Evolutionary conservation across 176 grass and related monocot genomes (phyloP).

Genomic region (Oryza brachyantha): DNA sequence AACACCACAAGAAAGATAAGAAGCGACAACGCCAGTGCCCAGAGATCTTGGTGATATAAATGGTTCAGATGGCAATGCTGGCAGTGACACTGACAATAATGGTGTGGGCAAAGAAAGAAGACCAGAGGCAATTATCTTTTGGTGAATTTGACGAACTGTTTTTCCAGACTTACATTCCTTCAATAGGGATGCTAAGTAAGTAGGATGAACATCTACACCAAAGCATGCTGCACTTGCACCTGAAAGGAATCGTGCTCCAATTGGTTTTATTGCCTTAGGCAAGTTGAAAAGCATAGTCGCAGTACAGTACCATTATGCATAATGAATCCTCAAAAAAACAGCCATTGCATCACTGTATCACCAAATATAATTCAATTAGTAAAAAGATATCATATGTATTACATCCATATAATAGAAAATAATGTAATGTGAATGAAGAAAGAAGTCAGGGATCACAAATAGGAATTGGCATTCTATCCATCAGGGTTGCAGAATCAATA

Average conservation of each 20-base stretch:
- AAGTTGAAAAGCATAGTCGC: slow-evolving; percentile 32
- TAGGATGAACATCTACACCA: slow-evolving; percentile 16
- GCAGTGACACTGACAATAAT: slow-evolving; percentile 28
- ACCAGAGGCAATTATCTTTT: slow-evolving; percentile 38
- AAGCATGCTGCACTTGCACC: slow-evolving; percentile 29
- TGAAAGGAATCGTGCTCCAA: slow-evolving; percentile 16
- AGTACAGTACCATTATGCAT: slow-evolving; percentile 1
- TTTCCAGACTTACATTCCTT: slow-evolving; percentile 44
- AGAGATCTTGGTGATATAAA: slow-evolving; percentile 41
- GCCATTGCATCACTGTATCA: slow-evolving; percentile 34
- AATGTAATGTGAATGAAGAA: not conserved
- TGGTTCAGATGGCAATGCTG: slow-evolving; percentile 30
- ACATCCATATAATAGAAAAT: not conserved
- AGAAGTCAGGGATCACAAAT: not conserved
- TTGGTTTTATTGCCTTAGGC: slow-evolving; percentile 16
- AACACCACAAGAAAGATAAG: slow-evolving; percentile 42
- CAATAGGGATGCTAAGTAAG: slow-evolving; percentile 38
- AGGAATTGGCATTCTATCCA: not conserved
- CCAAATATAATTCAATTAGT: not conserved
- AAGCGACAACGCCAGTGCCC: slow-evolving; percentile 37
- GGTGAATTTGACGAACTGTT: slow-evolving; percentile 48
- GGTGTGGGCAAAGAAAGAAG: slow-evolving; percentile 40
- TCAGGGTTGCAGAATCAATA: not conserved
- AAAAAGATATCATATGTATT: slow-evolving; percentile 12
- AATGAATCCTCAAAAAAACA: slow-evolving; percentile 1